A percentile compares a stretch with the other conserved stretches of the same genome.
These are phyloP conservation scores for Cephalotrichum gorgonifer DNA, from an alignment of 2,329 filamentous ascomycete genomes.

Conservation along the genomic window DNA sequence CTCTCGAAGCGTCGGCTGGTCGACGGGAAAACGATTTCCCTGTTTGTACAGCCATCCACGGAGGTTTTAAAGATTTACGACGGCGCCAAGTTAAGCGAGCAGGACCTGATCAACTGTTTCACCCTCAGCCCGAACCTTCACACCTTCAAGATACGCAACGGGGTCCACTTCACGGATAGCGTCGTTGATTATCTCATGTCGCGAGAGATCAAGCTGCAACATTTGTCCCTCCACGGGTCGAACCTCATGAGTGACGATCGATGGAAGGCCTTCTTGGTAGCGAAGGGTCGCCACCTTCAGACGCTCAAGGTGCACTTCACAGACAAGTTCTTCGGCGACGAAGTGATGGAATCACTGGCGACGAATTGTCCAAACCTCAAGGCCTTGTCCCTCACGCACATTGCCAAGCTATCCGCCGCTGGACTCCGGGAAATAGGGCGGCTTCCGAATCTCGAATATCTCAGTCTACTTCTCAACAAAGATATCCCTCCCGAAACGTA, in stretches of 20 bases:
- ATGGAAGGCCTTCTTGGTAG: conserved; percentile 61
- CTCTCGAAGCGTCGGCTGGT: conserved; percentile 51
- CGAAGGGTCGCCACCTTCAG: conserved; percentile 55
- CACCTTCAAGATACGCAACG: conserved; percentile 67
- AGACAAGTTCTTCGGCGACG: conserved; percentile 70
- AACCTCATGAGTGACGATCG: conserved; percentile 70
- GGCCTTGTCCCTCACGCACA: conserved; percentile 72
- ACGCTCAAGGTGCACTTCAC: conserved; percentile 72
- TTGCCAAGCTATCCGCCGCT: conserved; percentile 58
- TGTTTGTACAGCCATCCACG: conserved; percentile 44
- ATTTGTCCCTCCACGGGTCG: conserved; percentile 70
- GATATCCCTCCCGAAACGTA: conserved; percentile 47
- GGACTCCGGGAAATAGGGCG: conserved; percentile 56
- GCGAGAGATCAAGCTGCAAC: conserved; percentile 57
- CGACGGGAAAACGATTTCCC: conserved; percentile 39
- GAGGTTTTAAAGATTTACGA: conserved; percentile 48
- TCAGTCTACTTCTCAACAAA: conserved; percentile 60
- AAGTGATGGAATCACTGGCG: conserved; percentile 52
- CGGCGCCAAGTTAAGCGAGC: conserved; percentile 52
- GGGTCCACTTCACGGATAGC: conserved; percentile 82
- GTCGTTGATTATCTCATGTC: conserved; percentile 73
- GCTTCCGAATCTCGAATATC: conserved; percentile 56
- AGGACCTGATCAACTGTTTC: conserved; percentile 75
- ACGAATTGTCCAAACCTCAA: conserved; percentile 56
- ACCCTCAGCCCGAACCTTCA: conserved; percentile 60